Evolutionary conservation across 2,329 filamentous ascomycete species (phyloP), one percentile per base, ranked within the genome.

Genomic region (Calycina herbarum): DNA sequence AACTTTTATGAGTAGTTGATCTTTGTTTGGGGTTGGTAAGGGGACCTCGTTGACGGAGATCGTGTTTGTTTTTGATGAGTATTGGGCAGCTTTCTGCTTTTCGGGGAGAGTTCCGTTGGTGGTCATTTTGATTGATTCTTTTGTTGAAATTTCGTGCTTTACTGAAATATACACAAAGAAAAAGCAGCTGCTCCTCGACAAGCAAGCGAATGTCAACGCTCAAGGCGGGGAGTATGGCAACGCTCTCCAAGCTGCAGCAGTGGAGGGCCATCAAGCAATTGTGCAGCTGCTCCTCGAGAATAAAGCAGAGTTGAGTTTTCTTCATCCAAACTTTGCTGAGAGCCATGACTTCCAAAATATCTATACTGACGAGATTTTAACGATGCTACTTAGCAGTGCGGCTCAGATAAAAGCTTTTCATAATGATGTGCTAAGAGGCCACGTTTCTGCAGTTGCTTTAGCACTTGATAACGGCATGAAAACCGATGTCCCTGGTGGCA

Each of bases 1-100:
- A 17, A 79, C 75, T 60, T 78, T 77, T 33, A 79, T 74, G 24
- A 79, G 73, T 31, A 79, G 58, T 68, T 82, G 75, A 67, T 81
- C 78, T 33, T 75, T 75, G 38, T 74, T 74, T 5, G 81, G 79
- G 40, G 72, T 72, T 3, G 82, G 81, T 40, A 82, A 75, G 7
- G 79, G 77, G 27, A 83, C 73, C 51, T 78, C 76, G 56, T 76
- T 64, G 42, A 64, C 42, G 20, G 57, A 45, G 10, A 64, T 29
- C 2, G 57, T 31, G 35, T 64, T 64, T 15, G 57, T 64, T 38
- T 57, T 61, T 13, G 48, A 27, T 17, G 20, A 48, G 33, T 64
- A 64, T 31, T 64, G 63, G 11, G 63, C 63, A 11, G 63, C 63
- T 24, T 57, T 64, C 10, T 54, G 40, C 8, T 15, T 64, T 20